Base-by-base conservation (phyloP, 2,329 filamentous ascomycete species). In the Phialophora macrospora region DNA sequence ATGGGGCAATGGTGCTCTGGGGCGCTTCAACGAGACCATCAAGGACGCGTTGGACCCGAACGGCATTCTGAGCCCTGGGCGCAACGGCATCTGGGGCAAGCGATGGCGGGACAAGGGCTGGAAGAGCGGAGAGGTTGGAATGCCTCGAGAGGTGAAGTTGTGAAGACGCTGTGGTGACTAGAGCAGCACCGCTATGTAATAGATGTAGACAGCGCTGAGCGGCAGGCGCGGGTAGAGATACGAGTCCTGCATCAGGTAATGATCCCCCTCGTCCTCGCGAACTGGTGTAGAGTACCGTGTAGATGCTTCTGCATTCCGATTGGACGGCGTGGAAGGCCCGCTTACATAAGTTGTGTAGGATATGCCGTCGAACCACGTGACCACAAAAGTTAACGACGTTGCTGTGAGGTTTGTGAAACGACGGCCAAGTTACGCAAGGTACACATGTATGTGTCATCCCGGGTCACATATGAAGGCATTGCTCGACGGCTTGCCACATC, bases 21-120 rank as follows among this genome's bases (percentile, higher is more conserved):
- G 78, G 73, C 77, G 74, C 63, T 76, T 83, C 56, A 81, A 81
- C 62, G 77, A 82, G 71, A 74, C 68, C 49, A 77, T 83, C 62
- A 83, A 83, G 71, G 78, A 82, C 71, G 78, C 78, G 0, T 63
- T 83, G 22, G 80, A 83, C 73, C 81, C 81, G 1, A 82, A 81
- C 64, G 80, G 80, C 0, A 82, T 83, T 60, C 66, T 83, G 59
- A 78, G 79, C 8, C 81, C 80, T 2, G 81, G 81, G 0, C 79
- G 79, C 66, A 80, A 79, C 64, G 81, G 80, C 1, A 78, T 83
- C n/a, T 82, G 80, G 80, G 38, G 38, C 26, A 30, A 59, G 26
- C 24, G 17, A 6, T 62, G 52, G 52, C 62, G 55, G 14, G 62
- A 59, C 30, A 54, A 64, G 55, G 52, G 52, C 5, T 55, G 52